These are phyloP conservation scores for Thielaviopsis punctulata DNA, from an alignment of 2,329 filamentous ascomycete species.

Conservation along the genomic window DNA sequence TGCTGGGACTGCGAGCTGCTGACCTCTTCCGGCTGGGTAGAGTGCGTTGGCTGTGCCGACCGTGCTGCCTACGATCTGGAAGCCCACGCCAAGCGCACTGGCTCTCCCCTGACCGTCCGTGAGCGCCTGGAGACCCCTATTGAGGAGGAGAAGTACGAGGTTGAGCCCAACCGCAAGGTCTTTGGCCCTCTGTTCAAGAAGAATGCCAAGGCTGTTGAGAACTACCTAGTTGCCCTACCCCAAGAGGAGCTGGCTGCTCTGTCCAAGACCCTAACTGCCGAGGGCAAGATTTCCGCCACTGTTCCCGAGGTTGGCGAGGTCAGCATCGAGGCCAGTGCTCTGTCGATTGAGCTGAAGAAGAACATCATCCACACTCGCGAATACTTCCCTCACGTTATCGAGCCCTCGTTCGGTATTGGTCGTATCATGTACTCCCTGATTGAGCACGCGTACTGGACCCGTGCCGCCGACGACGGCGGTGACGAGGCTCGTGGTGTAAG, in stretches of 20 bases:
- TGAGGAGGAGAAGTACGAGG: slow-evolving; percentile 69
- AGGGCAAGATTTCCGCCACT: slow-evolving; percentile 60
- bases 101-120: slow-evolving; percentile 67
- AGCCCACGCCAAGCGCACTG: slow-evolving; percentile 86
- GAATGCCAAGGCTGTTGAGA: slow-evolving; percentile 72
- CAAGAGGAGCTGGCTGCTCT: slow-evolving; percentile 72
- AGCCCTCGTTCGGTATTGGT: slow-evolving; percentile 86
- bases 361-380: slow-evolving; percentile 71
- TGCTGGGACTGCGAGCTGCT: slow-evolving; percentile 95
- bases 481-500: slow-evolving; percentile 71
- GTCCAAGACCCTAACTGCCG: slow-evolving; percentile 52
- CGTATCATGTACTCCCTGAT: slow-evolving; percentile 78
- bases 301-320: slow-evolving; percentile 50
- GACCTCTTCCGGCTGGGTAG: slow-evolving; percentile 90
- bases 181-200: slow-evolving; percentile 94
- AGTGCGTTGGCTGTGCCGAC: slow-evolving; percentile 94
- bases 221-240: slow-evolving; percentile 54
- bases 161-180: slow-evolving; percentile 85
- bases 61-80: slow-evolving; percentile 86
- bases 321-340: slow-evolving; percentile 60
- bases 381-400: slow-evolving; percentile 83
- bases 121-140: slow-evolving; percentile 65
- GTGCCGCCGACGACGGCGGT: slow-evolving; percentile 51
- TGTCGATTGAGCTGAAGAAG: slow-evolving; percentile 71
- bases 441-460: slow-evolving; percentile 91